These are phyloP conservation scores for Saccharum spontaneum DNA, from an alignment of 176 grass and related monocot genomes.

Conservation along the genomic window DNA sequence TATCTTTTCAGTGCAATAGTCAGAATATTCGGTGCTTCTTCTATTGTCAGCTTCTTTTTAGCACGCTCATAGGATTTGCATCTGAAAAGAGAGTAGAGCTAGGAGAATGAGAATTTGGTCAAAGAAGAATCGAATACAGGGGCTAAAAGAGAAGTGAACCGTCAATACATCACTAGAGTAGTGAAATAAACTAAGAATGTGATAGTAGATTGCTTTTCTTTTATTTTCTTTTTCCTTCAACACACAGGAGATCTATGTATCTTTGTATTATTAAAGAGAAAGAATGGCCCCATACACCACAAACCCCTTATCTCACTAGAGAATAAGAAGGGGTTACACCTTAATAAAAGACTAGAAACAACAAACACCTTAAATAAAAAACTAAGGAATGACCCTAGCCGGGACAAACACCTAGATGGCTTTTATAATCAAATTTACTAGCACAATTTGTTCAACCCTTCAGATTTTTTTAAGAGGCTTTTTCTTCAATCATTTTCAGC, in stretches of 20 bases:
- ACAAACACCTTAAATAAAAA: neutral
- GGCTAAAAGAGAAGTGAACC: neutral
- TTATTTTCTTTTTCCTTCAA: neutral
- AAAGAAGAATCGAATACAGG: neutral
- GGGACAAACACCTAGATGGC: neutral
- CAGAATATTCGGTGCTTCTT: constrained; percentile 86
- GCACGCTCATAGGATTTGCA: constrained; percentile 88
- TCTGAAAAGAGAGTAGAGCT: constrained; percentile 42
- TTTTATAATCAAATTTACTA: neutral
- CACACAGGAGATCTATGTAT: neutral
- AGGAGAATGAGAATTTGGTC: constrained; percentile 20
- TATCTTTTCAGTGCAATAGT: constrained; percentile 93
- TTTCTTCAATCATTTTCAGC: neutral
- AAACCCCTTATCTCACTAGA: neutral
- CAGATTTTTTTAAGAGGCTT: neutral
- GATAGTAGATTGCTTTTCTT: neutral
- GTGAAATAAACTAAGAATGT: neutral
- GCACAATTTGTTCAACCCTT: neutral
- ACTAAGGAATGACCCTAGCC: neutral
- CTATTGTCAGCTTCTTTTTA: constrained; percentile 88
- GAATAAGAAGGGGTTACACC: neutral
- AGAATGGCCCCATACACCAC: neutral
- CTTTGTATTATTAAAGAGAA: neutral
- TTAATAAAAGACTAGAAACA: neutral
- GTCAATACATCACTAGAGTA: neutral